phyloP scores from a whole-genome alignment of 2,329 filamentous ascomycete genomes.

The Neonectria hederae region DNA sequence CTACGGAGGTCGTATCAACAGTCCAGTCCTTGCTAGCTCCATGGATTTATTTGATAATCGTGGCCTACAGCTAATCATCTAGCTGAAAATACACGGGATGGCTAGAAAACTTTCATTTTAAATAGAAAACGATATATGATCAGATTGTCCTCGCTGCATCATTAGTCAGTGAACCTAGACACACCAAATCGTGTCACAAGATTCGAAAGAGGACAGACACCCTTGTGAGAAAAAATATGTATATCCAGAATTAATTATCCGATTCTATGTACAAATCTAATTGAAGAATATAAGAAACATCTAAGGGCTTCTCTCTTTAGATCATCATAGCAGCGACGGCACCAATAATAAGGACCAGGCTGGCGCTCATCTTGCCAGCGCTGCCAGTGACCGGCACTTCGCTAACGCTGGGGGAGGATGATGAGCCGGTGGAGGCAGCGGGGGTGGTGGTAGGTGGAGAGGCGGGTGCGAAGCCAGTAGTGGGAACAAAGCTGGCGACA shows the following conservation, averaged over 20 bases:
- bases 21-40: neutral
- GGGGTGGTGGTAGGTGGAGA: slow-evolving; percentile 8
- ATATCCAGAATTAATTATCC: slow-evolving; percentile 15
- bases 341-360: slow-evolving; percentile 19
- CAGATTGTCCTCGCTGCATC: neutral
- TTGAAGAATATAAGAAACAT: neutral
- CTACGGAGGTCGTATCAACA: neutral
- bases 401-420: slow-evolving; percentile 6
- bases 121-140: neutral
- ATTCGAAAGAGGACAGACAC: neutral
- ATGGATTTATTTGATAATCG: neutral
- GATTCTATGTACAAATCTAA: slow-evolving; percentile 21
- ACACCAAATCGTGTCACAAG: neutral
- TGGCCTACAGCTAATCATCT: too few species aligned
- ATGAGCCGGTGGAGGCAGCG: slow-evolving; percentile 1
- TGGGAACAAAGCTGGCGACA: slow-evolving; percentile 7
- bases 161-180: neutral
- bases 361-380: slow-evolving; percentile 21
- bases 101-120: neutral
- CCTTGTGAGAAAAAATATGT: slow-evolving; percentile 5
- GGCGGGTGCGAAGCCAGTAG: slow-evolving; percentile 4
- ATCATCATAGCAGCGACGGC: slow-evolving; percentile 26
- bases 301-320: slow-evolving; percentile 10
- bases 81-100: neutral
- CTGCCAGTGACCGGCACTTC: slow-evolving; percentile 19